phyloP scores from a whole-genome alignment of 805 yeast species.

The Saccharomycopsis capsularis region DNA sequence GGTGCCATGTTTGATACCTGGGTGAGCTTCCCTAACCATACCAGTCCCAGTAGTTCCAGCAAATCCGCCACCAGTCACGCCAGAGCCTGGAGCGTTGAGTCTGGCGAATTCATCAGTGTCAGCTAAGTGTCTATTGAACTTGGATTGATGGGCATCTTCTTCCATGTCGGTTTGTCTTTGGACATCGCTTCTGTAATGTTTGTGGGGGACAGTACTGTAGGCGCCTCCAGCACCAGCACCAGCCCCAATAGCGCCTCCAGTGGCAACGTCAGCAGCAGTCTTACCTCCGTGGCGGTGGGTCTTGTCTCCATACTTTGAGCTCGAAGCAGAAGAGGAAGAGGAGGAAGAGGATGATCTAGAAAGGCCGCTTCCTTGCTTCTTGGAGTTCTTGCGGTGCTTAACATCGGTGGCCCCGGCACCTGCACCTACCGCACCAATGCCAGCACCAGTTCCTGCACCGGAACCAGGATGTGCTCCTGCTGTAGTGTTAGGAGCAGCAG shows the following conservation, averaged over 20 bases:
- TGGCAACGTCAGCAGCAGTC: background rate
- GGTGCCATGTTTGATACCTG: background rate
- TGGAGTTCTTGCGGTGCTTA: no score
- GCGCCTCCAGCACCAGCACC: background rate
- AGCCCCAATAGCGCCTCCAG: background rate
- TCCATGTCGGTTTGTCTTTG: background rate
- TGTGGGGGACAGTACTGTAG: background rate
- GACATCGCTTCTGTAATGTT: background rate
- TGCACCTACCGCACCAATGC: no score
- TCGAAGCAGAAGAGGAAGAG: no score
- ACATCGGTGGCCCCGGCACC: no score
- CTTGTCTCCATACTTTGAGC: no score
- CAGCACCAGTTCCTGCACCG: no score
- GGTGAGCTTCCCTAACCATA: background rate
- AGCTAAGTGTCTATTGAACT: background rate
- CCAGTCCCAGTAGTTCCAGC: conserved; percentile 1
- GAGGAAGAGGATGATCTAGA: no score
- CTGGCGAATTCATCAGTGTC: background rate
- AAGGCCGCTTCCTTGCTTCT: no score
- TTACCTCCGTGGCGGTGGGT: background rate
- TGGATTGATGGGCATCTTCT: background rate
- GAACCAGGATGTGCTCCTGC: no score
- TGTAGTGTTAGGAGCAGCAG: no score
- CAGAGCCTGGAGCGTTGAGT: background rate
- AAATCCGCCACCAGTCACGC: background rate